phyloP scores from a whole-genome alignment of 75 land plant genomes.

The Isoetes taiwanensis region DNA sequence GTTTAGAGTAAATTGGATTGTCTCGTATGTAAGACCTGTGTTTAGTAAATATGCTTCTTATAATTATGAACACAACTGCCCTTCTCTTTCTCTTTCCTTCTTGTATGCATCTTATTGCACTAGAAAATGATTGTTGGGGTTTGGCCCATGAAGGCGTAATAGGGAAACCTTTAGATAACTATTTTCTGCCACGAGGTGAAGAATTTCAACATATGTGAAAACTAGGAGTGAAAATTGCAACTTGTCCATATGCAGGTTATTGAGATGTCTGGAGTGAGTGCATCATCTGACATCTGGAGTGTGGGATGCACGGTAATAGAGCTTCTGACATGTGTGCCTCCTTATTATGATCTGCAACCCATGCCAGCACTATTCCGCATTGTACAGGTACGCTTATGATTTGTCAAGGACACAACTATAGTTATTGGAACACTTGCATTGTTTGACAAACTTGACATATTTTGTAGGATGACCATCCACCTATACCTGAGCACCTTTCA shows the following conservation, averaged over 20 bases:
- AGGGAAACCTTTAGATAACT: too few relatives aligned
- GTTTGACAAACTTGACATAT: too few relatives aligned
- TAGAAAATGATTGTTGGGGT: too few relatives aligned
- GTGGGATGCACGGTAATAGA: slow-evolving; percentile 99
- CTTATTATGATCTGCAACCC: slow-evolving; percentile 92
- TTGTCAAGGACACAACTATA: not conserved
- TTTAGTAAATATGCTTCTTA: not conserved
- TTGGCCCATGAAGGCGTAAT: too few relatives aligned
- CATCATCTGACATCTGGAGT: slow-evolving; percentile 99
- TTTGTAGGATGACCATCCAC: slow-evolving; percentile 84
- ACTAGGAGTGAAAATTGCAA: too few relatives aligned
- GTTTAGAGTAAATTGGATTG: too few relatives aligned
- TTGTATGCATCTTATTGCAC: too few relatives aligned
- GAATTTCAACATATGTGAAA: too few relatives aligned
- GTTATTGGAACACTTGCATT: too few relatives aligned
- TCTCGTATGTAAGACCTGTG: not conserved
- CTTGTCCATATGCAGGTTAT: slow-evolving; percentile 65
- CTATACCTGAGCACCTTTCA: slow-evolving; percentile 88
- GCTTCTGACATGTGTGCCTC: slow-evolving; percentile 92
- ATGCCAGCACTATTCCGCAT: slow-evolving; percentile 98
- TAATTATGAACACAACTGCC: too few relatives aligned
- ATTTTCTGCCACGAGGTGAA: too few relatives aligned
- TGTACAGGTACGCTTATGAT: slow-evolving; percentile 60
- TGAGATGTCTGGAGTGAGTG: slow-evolving; percentile 98
- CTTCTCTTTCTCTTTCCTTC: too few relatives aligned